Percentiles rank a stretch among this genome's conserved stretches.
Conservation (phyloP, 2,329 filamentous ascomycete genomes). For the Colletotrichum destructivum region DNA sequence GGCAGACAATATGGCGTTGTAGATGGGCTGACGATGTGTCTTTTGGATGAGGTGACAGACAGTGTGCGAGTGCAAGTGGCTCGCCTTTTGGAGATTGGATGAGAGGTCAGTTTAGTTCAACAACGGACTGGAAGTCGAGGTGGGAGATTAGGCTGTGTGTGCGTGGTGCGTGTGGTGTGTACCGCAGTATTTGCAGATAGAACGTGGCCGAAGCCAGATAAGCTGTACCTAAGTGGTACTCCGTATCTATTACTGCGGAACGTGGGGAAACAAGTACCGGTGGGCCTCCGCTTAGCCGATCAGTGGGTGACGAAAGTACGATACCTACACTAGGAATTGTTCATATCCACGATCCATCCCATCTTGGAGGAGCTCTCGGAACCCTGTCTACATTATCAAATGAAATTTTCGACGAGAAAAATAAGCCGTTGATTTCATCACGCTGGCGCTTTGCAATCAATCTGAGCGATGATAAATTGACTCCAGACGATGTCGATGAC, state of each 20-base stretch:
- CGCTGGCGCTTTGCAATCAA: background rate
- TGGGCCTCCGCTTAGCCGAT: slow-evolving; percentile 24
- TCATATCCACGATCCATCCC: background rate
- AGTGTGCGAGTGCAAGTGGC: slow-evolving; percentile 3
- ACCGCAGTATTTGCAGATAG: slow-evolving; percentile 8
- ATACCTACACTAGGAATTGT: background rate
- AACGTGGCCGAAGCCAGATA: slow-evolving; percentile 30
- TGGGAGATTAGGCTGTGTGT: background rate
- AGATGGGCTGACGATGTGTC: slow-evolving; percentile 15
- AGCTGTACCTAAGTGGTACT: slow-evolving; percentile 23
- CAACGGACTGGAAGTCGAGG: slow-evolving; percentile 22
- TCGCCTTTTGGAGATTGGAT: slow-evolving; percentile 31
- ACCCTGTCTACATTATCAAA: background rate
- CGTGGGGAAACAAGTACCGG: slow-evolving; percentile 14
- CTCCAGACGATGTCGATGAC: too few species aligned
- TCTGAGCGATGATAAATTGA: background rate
- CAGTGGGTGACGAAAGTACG: background rate
- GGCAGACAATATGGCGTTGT: background rate
- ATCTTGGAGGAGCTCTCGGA: background rate
- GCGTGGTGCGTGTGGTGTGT: slow-evolving; percentile 6
- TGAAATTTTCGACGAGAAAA: background rate
- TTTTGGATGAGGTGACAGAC: slow-evolving; percentile 6
- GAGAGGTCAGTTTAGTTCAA: slow-evolving; percentile 37
- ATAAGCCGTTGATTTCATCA: background rate
- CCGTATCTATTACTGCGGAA: slow-evolving; percentile 11